Evolutionary conservation across 75 land plant species (phyloP), one percentile per base, ranked within the genome.

Genomic region (Cunninghamia lanceolata): DNA sequence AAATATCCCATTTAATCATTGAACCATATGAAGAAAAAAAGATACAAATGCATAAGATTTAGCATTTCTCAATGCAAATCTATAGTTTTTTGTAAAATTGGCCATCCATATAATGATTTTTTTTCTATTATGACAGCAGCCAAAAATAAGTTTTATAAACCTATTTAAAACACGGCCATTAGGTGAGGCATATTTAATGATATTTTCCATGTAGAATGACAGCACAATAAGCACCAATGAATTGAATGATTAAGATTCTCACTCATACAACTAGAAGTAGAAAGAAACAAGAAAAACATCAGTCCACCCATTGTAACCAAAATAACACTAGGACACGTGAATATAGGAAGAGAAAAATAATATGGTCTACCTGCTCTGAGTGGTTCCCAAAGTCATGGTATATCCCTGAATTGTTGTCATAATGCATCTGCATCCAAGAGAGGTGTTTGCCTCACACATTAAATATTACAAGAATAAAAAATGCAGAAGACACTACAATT

Each of bases 341-440:
- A 34, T 11, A 32, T 13, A 75, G 17, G 6, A 76, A 85, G 19
- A 42, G 5, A 85, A 43, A 82, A 45, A 46, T 40, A 45, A 86
- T 34, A 46, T 28, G 2, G 0, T 63, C 30, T 85, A 94, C 99
- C 95, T 95, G 87, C 85, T 98, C 99, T 30, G 96, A 93, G 84
- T 98, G 99, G 82, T 93, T 93, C 38, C 99, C 99, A 88, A 91
- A 98, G 91, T 98, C 99, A 88, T 90, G 91, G 90, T 98, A 98
- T 68, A 91, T 92, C 87, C 99, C 99, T 84, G 88, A 83, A 4
- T 43, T 71, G 56, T 87, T 63, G 91, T 95, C 95, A 81, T 94
- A 92, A 82, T 98, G 99, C 90, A 98, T 93, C 99, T 98, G 90
- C 40, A 83, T 21, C n/a, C 13, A 53, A 83, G 36, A 83, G 50